phyloP scores from a whole-genome alignment of 2,329 filamentous ascomycete genomes.

The Colletotrichum chrysophilum region DNA sequence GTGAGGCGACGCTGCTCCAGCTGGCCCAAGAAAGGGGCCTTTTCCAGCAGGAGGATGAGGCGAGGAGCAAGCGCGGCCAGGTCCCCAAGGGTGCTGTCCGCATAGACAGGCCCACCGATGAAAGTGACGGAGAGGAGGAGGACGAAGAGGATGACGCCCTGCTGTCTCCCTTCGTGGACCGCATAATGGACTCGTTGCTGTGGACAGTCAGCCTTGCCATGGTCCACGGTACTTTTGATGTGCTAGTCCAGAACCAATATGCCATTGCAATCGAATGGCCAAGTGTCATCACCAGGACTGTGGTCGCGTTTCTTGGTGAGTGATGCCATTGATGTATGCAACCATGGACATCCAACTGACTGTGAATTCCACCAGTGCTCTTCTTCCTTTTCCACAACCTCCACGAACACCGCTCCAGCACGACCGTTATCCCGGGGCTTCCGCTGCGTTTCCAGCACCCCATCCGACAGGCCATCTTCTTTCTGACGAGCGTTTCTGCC shows the following conservation, averaged over 20 bases:
- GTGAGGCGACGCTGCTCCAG: slow-evolving; percentile 73
- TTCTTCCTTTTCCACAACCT: slow-evolving; percentile 60
- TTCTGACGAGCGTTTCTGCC: slow-evolving; percentile 60
- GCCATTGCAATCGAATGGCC: slow-evolving; percentile 68
- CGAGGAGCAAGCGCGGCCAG: slow-evolving; percentile 35
- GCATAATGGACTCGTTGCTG: slow-evolving; percentile 59
- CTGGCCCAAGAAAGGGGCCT: slow-evolving; percentile 70
- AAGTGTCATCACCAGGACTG: slow-evolving; percentile 56
- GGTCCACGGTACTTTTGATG: slow-evolving; percentile 77
- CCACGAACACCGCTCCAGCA: slow-evolving; percentile 57
- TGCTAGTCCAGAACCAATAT: slow-evolving; percentile 81
- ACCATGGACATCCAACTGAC: not conserved
- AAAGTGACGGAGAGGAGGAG: slow-evolving; percentile 25
- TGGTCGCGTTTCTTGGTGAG: slow-evolving; percentile 59
- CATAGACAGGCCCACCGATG: slow-evolving; percentile 7
- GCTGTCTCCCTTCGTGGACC: slow-evolving; percentile 52
- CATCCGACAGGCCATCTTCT: slow-evolving; percentile 68
- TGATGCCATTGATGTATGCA: not conserved
- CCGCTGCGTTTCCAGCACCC: slow-evolving; percentile 48
- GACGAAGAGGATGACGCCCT: slow-evolving; percentile 34
- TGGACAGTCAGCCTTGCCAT: slow-evolving; percentile 70
- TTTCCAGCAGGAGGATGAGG: slow-evolving; percentile 52
- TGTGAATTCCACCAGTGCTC: slow-evolving; percentile 48
- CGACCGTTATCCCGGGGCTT: slow-evolving; percentile 54
- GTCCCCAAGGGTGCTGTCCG: slow-evolving; percentile 19